These are phyloP conservation scores for Yamadazyma kitorensis DNA, from an alignment of 805 yeast genomes.

Conservation along the genomic window DNA sequence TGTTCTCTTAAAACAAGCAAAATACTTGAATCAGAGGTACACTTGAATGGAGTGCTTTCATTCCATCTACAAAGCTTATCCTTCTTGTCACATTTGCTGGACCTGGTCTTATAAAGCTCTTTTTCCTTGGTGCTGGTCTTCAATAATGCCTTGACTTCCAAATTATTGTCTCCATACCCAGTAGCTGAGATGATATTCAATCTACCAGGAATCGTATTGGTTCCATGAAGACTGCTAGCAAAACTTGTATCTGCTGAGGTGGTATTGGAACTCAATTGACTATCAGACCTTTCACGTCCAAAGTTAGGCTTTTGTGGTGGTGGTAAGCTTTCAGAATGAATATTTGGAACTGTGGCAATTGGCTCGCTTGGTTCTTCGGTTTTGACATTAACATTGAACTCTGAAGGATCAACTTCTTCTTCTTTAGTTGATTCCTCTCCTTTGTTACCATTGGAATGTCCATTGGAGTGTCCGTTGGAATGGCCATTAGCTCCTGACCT, in stretches of 20 bases:
- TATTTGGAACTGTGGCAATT: conserved; percentile 27
- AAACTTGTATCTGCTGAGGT: conserved; percentile 21
- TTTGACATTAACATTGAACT: conserved; percentile 4
- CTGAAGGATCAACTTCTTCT: conserved; percentile 5
- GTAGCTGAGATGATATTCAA: conserved; percentile 49
- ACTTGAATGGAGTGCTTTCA: conserved; percentile 66
- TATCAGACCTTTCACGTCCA: conserved; percentile 19
- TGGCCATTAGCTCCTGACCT: conserved; percentile 32
- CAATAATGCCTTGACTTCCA: conserved; percentile 55
- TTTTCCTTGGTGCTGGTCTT: conserved; percentile 47
- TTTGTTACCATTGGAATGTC: neutral
- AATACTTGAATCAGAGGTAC: conserved; percentile 58
- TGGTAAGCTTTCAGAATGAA: conserved; percentile 30
- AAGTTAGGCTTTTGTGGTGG: conserved; percentile 37
- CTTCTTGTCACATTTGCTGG: conserved; percentile 41
- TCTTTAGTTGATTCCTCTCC: conserved; percentile 5
- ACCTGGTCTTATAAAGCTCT: conserved; percentile 64
- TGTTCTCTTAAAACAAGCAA: conserved; percentile 61
- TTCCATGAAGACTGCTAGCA: conserved; percentile 32
- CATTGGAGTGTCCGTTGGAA: too few species aligned
- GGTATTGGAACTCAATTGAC: conserved; percentile 26
- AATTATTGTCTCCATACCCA: conserved; percentile 33
- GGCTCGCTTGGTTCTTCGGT: neutral
- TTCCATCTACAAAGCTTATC: conserved; percentile 51
- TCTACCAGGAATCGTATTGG: conserved; percentile 50